Evolutionary conservation across 1,284 basidiomycete genomes (phyloP), one percentile per base, ranked within the genome.

Genomic region (Malassezia caprae): DNA sequence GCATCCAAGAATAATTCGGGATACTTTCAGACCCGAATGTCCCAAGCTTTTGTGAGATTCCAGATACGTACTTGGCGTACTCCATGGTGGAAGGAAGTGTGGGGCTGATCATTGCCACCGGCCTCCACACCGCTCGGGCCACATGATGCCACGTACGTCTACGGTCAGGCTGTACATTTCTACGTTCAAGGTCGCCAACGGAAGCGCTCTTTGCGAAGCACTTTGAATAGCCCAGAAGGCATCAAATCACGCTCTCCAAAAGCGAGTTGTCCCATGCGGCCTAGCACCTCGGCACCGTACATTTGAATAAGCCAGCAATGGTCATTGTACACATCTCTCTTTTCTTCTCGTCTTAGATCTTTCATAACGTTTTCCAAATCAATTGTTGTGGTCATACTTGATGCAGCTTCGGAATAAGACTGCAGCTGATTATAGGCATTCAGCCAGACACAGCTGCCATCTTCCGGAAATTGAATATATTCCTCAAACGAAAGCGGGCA

Each of bases 1-100:
- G 52, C 76, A 78, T 3, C 80, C 79, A 5, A 80, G 68, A 41
- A 80, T 78, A 47, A 80, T 76, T 58, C 76, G 78, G 12, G 80
- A 81, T 15, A 57, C 35, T n/a, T 51, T 46, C 23, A 57, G 35
- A 12, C 55, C 55, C 10, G 55, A 57, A 15, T 48, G 21, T 11
- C 55, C 55, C 5, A 57, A 34, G 12, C 51, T 41, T 17, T 28
- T 15, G 42, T 42, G 35, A 39, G 15, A 4, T 5, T 21, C 13
- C 8, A 1, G 28, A 7, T 19, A 39, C 46, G 21, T 39, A 48
- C 46, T 48, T 35, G n/a, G 42, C 53, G 47, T 55, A 55, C 42
- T 55, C 53, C 53, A 55, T 55, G 10, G 13, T 50, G 40, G 40
- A n/a, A 13, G 21, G 5, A 34, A 13, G n/a, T 17, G 10, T 21